These are phyloP conservation scores for Boehmeria nivea DNA, from an alignment of 306 rosid species.

Conservation along the genomic window DNA sequence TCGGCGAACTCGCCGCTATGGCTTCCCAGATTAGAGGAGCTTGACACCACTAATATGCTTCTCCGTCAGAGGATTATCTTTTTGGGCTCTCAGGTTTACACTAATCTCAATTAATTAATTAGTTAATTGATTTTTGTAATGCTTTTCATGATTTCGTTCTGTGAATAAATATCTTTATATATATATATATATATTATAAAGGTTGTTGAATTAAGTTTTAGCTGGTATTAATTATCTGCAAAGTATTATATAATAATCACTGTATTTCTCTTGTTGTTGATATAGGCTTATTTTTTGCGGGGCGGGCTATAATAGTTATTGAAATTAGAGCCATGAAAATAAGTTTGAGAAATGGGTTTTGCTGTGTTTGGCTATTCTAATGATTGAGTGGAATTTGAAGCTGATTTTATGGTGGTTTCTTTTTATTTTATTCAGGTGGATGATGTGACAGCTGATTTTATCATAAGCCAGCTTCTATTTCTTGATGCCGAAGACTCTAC, in stretches of 20 bases:
- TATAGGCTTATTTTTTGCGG: too few species aligned
- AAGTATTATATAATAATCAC: too few species aligned
- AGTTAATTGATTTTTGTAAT: not conserved
- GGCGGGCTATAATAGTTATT: too few species aligned
- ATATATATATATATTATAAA: too few species aligned
- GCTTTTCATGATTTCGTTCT: not conserved
- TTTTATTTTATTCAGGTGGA: constrained; percentile 55
- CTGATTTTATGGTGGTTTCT: not conserved
- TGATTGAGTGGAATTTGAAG: too few species aligned
- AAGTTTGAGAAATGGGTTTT: constrained; percentile 4
- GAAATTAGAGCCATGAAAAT: too few species aligned
- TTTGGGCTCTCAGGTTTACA: constrained; percentile 78
- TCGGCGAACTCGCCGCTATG: constrained; percentile 43
- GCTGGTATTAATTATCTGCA: not conserved
- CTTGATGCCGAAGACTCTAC: constrained; percentile 85
- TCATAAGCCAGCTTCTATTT: constrained; percentile 81
- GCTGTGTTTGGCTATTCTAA: not conserved
- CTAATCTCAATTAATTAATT: too few species aligned
- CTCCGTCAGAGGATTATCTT: constrained; percentile 91
- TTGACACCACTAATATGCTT: constrained; percentile 83
- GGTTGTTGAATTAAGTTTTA: too few species aligned
- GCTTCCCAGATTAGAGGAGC: constrained; percentile 74
- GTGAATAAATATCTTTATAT: too few species aligned
- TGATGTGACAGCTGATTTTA: constrained; percentile 81
- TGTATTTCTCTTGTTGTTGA: too few species aligned